phyloP scores from a whole-genome alignment of 192 early-diverging fungal species.

The Backusella sp. region DNA sequence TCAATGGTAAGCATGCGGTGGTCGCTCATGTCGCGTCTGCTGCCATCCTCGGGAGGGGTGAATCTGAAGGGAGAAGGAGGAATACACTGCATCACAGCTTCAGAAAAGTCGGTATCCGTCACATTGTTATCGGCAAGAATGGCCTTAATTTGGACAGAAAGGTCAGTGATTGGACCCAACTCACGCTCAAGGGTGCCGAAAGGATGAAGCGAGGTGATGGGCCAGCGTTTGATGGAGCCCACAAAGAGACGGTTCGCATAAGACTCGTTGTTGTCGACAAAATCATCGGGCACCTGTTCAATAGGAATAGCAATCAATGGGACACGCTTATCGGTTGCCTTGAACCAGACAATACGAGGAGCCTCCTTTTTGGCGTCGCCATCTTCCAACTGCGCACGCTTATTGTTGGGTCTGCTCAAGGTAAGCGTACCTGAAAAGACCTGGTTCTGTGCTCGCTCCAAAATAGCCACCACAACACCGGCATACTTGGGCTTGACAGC shows the following conservation, averaged over 20 bases:
- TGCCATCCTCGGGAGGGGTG: constrained; percentile 54
- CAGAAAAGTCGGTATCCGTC: constrained; percentile 64
- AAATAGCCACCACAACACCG: constrained; percentile 55
- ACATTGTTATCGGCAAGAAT: constrained; percentile 85
- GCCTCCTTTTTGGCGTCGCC: constrained; percentile 46
- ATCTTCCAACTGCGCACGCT: constrained; percentile 39
- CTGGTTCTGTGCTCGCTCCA: constrained; percentile 56
- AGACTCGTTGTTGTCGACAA: constrained; percentile 58
- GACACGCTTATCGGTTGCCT: constrained; percentile 78
- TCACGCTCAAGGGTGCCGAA: constrained; percentile 68
- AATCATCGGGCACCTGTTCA: constrained; percentile 67
- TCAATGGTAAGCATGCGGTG: constrained; percentile 87
- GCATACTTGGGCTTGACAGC: constrained; percentile 55
- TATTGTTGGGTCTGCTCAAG: constrained; percentile 41
- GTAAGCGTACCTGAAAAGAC: constrained; percentile 55
- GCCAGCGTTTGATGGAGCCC: constrained; percentile 72
- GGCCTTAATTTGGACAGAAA: constrained; percentile 77
- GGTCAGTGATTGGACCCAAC: constrained; percentile 75
- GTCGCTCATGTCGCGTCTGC: constrained; percentile 72
- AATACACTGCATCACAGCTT: constrained; percentile 74
- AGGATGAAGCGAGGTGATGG: constrained; percentile 65
- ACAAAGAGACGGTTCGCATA: constrained; percentile 61
- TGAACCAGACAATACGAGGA: constrained; percentile 76
- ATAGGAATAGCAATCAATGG: constrained; percentile 76
- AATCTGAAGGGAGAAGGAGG: constrained; percentile 77